Base-by-base conservation (phyloP, 495 filamentous ascomycete genomes). In the Antarctomyces pellizariae region DNA sequence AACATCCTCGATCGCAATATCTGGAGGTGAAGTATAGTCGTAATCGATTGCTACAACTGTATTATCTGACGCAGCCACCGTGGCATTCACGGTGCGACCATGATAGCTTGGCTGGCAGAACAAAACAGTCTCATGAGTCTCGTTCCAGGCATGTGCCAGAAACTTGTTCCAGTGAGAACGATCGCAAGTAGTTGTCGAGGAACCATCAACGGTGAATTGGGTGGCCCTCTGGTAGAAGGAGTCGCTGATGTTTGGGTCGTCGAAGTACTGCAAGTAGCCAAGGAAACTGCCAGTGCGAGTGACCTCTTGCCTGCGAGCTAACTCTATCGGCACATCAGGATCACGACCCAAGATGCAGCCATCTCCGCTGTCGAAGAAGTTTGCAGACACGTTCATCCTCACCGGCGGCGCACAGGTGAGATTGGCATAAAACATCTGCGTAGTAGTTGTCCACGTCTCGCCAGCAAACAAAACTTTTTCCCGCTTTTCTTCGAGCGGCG, bases 81-180 rank as follows among this genome's bases (percentile, higher is more conserved):
- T 46, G 3, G 47, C 40, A 8, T 40, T 32, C 7, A 50, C 39
- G 2, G 44, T 13, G 24, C 49, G 45, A 5, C 33, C 28, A 24
- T 39, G 45, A 26, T 61, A 61, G 1, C 9, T 41, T 1, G 56
- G 28, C 13, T 44, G 27, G 29, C 56, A 61, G 16, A 44, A 58
- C 0, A 53, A 22, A 3, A 40, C 36, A 3, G 47, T 53, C 8
- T 44, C 10, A 13, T 46, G n/a, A n/a, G n/a, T n/a, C n/a, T 36
- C 9, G n/a, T 10, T 16, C 11, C 18, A 12, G 19, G 11, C 23
- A 24, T 30, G 14, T 13, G 24, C 24, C 9, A 25, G 28, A 24
- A 26, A 11, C 7, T 33, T 25, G 24, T 24, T 4, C 11, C 3
- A 1, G 12, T 22, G 13, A 7, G 17, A n/a, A n/a, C n/a, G n/a